phyloP scores from a whole-genome alignment of 108 stramenopile genomes.

The Tribonema minus region DNA sequence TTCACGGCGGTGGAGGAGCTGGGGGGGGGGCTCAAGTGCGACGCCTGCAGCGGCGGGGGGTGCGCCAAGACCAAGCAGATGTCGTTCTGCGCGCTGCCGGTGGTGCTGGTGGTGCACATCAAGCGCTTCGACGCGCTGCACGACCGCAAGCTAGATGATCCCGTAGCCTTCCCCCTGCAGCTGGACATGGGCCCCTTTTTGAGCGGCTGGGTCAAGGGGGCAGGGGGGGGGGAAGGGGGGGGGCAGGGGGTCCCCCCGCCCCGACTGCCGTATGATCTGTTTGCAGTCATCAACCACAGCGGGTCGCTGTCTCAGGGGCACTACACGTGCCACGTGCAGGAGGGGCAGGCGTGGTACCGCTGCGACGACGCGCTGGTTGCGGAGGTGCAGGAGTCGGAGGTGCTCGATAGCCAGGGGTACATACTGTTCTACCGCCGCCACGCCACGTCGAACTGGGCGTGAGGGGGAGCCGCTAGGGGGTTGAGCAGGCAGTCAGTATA shows the following conservation, averaged over 20 bases:
- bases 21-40: constrained; percentile 23
- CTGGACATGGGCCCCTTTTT: constrained; percentile 41
- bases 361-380: constrained; percentile 45
- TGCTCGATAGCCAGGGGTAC: constrained; percentile 32
- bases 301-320: constrained; percentile 42
- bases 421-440: constrained; percentile 43
- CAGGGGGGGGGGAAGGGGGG: not conserved
- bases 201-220: not conserved
- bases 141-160: constrained; percentile 19
- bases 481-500: too few relatives aligned
- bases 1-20: constrained; percentile 33
- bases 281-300: constrained; percentile 46
- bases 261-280: constrained; percentile 37
- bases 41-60: constrained; percentile 15
- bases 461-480: too few relatives aligned
- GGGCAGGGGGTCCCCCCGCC: constrained; percentile 10
- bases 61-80: constrained; percentile 44
- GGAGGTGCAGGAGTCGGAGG: constrained; percentile 35
- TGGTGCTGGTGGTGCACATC: constrained; percentile 39
- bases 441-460: too few relatives aligned
- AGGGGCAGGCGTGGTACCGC: constrained; percentile 24
- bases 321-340: constrained; percentile 41
- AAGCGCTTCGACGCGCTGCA: constrained; percentile 44
- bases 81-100: constrained; percentile 39
- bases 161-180: constrained; percentile 32